Evolutionary conservation across 306 rosid genomes (phyloP), one percentile per base, ranked within the genome.

Genomic region (Glycine tomentella): DNA sequence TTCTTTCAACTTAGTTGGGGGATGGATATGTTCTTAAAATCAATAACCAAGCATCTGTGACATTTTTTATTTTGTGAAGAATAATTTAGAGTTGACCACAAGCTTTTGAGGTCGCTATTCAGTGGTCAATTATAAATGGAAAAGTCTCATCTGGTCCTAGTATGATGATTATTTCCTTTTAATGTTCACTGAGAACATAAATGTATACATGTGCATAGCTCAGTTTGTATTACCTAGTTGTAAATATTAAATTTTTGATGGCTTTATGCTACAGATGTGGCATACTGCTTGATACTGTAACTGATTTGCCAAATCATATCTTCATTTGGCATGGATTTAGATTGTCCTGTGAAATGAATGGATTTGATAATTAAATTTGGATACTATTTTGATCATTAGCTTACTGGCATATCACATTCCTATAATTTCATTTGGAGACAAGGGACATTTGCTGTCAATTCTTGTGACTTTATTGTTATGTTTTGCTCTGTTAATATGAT

Each of bases 401-500:
- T 67, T 74, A 11, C 62, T 49, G 20, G 71, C 34, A 51, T 66
- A 49, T 71, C 52, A 59, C 40, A 16, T 66, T 57, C 52, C 45
- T 48, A 25, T 79, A 46, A 48, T 63, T 82, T 68, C 46, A 53
- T 49, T 72, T 67, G 73, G 42, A 20, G 40, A 38, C 45, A 12
- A 38, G 73, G 62, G 46, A 64, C 73, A 76, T 77, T 42, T 81
- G 42, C 16, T 50, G 38, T 73, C 50, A 67, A 40, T 57, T 80
- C 55, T 17, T 31, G 33, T 76, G 78, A 15, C 67, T 72, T 83
- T 17, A 42, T 53, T 61, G 51, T 52, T 63, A 51, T 71, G 38
- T 45, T 79, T 52, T 53, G 49, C 55, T 83, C 66, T 53, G 82
- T 48, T 64, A 63, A 38, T 34, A 64, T 61, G 76, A 62, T 82